Conservation (phyloP, 116 monocot genomes). For the Papilionanthe hybrid region DNA sequence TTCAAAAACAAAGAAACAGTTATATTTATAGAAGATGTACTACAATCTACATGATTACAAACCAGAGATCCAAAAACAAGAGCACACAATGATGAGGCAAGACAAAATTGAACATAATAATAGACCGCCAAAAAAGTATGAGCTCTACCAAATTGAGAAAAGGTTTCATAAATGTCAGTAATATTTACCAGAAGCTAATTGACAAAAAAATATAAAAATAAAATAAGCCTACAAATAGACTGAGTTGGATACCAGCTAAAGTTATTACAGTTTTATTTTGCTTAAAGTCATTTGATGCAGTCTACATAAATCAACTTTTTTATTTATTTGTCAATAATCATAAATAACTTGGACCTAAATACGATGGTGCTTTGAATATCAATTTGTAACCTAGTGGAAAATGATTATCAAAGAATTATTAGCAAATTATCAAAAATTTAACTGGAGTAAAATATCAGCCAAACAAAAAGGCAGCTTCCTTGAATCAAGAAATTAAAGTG, state of each 20-base stretch:
- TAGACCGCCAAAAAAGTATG: neutral
- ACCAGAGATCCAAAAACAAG: neutral
- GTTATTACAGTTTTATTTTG: neutral
- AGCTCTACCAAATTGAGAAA: neutral
- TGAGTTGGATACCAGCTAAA: neutral
- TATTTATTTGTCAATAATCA: neutral
- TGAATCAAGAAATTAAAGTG: neutral
- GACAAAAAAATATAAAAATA: neutral
- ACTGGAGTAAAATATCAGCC: too few species aligned
- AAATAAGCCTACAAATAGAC: neutral
- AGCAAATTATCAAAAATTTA: neutral
- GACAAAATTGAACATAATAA: neutral
- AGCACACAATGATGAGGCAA: neutral
- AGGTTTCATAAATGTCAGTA: neutral
- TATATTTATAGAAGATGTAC: too few species aligned
- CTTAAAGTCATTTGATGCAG: neutral
- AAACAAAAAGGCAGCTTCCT: neutral
- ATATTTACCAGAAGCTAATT: neutral
- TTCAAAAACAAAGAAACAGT: too few species aligned
- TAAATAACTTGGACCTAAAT: neutral
- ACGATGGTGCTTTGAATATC: neutral
- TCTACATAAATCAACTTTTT: neutral
- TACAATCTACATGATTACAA: too few species aligned
- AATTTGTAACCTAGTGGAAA: neutral
- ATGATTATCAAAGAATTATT: neutral